Evolutionary conservation across 176 grass and related monocot genomes (phyloP).

Genomic region (Carex cristatella): DNA sequence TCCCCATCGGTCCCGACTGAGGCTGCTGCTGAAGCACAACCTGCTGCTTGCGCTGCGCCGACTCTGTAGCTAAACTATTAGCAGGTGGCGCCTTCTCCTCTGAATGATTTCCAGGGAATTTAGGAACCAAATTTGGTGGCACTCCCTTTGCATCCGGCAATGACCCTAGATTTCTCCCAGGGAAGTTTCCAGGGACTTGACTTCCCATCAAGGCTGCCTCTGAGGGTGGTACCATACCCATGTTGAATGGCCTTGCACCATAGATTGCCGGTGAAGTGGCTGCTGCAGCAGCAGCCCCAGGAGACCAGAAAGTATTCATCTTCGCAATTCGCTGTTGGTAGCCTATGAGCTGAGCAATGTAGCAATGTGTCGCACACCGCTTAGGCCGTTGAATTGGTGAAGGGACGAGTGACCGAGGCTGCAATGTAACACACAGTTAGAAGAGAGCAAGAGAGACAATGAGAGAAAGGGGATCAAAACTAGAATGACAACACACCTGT

Average conservation of each 20-base stretch:
- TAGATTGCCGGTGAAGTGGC: constrained; percentile 42
- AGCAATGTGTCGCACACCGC: constrained; percentile 81
- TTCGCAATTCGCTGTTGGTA: constrained; percentile 58
- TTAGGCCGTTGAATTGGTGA: constrained; percentile 45
- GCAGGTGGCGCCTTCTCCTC: constrained; percentile 43
- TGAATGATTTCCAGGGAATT: constrained; percentile 38
- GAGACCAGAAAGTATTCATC: constrained; percentile 76
- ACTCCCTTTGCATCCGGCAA: constrained; percentile 49
- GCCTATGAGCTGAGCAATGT: constrained; percentile 68
- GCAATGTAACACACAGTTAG: constrained; percentile 26
- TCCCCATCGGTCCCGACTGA: constrained; percentile 42
- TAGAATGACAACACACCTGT: constrained; percentile 36
- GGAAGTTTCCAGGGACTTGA: constrained; percentile 67
- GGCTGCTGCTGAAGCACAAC: constrained; percentile 53
- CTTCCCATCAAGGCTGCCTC: constrained; percentile 53
- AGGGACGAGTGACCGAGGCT: constrained; percentile 49
- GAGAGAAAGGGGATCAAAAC: not conserved
- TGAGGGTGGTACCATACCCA: constrained; percentile 46
- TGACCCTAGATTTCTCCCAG: constrained; percentile 41
- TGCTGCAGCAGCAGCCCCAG: not conserved
- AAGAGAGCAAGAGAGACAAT: not conserved
- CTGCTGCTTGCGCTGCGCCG: constrained; percentile 67
- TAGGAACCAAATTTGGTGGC: constrained; percentile 17
- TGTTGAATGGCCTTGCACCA: constrained; percentile 58
- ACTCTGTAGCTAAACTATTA: constrained; percentile 43